Evolutionary conservation across 352 stramenopile species (phyloP), one percentile per base, ranked within the genome.

Genomic region (Blastocystis sp.): DNA sequence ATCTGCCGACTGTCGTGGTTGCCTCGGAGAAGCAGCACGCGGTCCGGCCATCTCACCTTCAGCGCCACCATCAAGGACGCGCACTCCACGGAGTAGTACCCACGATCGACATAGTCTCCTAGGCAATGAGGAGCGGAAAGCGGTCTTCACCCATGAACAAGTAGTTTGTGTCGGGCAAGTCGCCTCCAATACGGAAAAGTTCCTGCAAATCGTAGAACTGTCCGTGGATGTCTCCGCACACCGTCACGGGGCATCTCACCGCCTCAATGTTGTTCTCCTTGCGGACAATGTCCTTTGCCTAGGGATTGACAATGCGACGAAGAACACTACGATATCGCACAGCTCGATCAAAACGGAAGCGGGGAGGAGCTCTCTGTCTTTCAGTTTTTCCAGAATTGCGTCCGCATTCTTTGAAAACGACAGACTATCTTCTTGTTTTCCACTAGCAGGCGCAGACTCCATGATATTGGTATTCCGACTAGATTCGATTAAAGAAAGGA

Each of bases 131-230:
- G 9, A 89, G 34, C n/a, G 2, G 4, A 86, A 60, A 61, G 10
- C 14, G 38, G 65, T 64, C 43, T 87, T 69, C 7, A 87, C 76
- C 76, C 91, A 93, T 93, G 69, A 93, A 93, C 52, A 93, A 91
- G 67, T 92, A 93, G 71, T 91, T 93, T 1, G 91, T 93, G 21
- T 91, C 67, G 2, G 91, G 91, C 28, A 89, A 64, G 62, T 92
- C 81, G 9, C 91, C 91, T 28, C 91, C 91, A 41, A 90, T 91
- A 43, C 86, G 70, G 56, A 93, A 92, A 23, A 93, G 89, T 80
- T 93, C 89, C 74, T 93, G 88, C 1, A 93, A 89, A 77, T 93
- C 91, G 69, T 90, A 93, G 61, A 93, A 93, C 88, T 93, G 91
- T 4, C 91, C 91, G 89, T 93, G 91, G 69, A 93, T 93, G 79